Percentiles rank a stretch among this genome's conserved stretches.
Evolutionary conservation across 2,329 filamentous ascomycete genomes (phyloP).

Genomic region (Aspergillus costaricaensis): DNA sequence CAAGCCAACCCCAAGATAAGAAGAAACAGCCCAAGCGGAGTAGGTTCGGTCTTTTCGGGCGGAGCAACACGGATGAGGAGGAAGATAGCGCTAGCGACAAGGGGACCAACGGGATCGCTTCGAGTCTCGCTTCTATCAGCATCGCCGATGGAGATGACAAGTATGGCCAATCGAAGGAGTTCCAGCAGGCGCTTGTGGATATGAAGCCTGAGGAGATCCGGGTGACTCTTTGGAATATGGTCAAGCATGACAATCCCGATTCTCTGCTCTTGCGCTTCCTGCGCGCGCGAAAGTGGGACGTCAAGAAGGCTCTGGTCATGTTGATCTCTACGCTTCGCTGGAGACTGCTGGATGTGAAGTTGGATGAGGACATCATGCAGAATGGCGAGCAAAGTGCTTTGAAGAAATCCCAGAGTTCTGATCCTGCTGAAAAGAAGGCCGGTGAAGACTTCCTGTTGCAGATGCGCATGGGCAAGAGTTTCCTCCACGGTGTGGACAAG

Average conservation of each 20-base stretch:
- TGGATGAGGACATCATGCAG: slow-evolving; percentile 84
- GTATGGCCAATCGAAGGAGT: slow-evolving; percentile 85
- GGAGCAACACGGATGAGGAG: slow-evolving; percentile 56
- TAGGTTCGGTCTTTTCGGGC: slow-evolving; percentile 67
- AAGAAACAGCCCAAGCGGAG: slow-evolving; percentile 71
- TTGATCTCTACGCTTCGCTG: slow-evolving; percentile 91
- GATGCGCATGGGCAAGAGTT: slow-evolving; percentile 88
- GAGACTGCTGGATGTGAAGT: slow-evolving; percentile 78
- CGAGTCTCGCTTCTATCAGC: slow-evolving; percentile 39
- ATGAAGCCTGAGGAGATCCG: slow-evolving; percentile 77
- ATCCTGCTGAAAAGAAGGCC: slow-evolving; percentile 65
- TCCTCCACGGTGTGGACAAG: slow-evolving; percentile 83
- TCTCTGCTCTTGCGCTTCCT: slow-evolving; percentile 79
- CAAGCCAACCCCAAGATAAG: slow-evolving; percentile 42
- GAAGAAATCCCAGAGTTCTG: slow-evolving; percentile 59
- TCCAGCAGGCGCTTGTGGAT: slow-evolving; percentile 75
- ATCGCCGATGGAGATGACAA: slow-evolving; percentile 74
- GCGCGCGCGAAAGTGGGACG: slow-evolving; percentile 91
- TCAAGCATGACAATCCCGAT: slow-evolving; percentile 94
- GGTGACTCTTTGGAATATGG: slow-evolving; percentile 84
- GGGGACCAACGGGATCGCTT: slow-evolving; percentile 42
- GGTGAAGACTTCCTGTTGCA: slow-evolving; percentile 80
- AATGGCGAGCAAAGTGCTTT: slow-evolving; percentile 72
- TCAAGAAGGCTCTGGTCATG: slow-evolving; percentile 92
- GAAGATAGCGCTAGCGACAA: slow-evolving; percentile 35